Evolutionary conservation across 2,329 filamentous ascomycete genomes (phyloP), one percentile per base, ranked within the genome.

Genomic region (Venturiaceae sp.): DNA sequence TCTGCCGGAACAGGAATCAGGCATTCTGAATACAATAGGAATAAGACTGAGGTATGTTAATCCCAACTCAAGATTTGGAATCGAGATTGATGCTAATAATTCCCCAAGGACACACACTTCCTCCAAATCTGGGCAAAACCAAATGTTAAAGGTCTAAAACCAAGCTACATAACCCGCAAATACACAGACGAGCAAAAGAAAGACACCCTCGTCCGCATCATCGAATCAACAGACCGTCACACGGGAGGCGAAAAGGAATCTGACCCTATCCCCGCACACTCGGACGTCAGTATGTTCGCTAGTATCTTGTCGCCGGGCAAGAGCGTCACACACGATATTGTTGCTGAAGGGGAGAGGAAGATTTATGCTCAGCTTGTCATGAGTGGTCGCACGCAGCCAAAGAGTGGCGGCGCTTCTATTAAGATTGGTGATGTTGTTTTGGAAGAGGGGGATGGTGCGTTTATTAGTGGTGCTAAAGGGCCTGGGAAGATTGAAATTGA

Each of bases 41-140:
- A 90, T 69, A 70, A 75, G 57, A 74, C 80, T 14, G 82, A 88
- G 39, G 54, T 56, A 56, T 28, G 33, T 26, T 44, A 5, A 32
- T 26, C 14, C 16, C 52, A 5, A 3, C 13, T 13, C 2, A 2
- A 8, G 9, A 5, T 19, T 6, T 39, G 21, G 44, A 7, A 11
- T 21, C 9, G 26, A 4, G 21, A 16, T 5, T 11, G n/a, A 46
- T 44, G 6, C 54, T 41, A 9, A 41, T n/a, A 5, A 26, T 13
- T 33, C 7, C n/a, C n/a, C 2, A 1, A 60, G 47, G 83, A 86
- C 26, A 87, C 90, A 13, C 90, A 95, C 69, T 95, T 95, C 68
- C 75, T 95, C 34, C 90, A 95, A 72, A 95, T 95, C 65, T 95
- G 90, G 90, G 89, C 86, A 1, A 76, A 89, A 54, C 90, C 90